phyloP scores from a whole-genome alignment of 1,139 yeast species.

The Petasospora rhodanensis region DNA sequence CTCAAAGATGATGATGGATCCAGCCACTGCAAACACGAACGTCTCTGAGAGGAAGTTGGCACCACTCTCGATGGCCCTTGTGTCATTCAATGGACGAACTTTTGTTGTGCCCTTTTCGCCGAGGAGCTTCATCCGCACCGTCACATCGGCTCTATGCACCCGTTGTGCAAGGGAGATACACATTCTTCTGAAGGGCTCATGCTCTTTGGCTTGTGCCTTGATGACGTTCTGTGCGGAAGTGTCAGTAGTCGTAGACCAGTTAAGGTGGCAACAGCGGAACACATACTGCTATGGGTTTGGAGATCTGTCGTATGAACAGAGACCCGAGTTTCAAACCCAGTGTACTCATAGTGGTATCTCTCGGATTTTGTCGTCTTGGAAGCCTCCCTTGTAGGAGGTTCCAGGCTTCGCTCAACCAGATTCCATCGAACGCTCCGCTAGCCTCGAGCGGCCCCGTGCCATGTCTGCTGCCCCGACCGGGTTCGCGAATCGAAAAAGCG shows the following conservation, averaged over 20 bases:
- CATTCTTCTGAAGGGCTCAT: conserved; percentile 53
- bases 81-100: conserved; percentile 79
- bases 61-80: conserved; percentile 79
- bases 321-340: conserved; percentile 74
- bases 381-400: no score
- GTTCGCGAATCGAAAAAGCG: no score
- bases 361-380: no score
- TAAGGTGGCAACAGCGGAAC: not conserved
- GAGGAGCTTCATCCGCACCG: conserved; percentile 56
- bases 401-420: no score
- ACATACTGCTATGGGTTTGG: conserved; percentile 73
- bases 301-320: conserved; percentile 67
- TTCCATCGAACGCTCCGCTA: no score
- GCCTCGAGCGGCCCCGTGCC: no score
- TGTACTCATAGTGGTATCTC: no score
- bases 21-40: conserved; percentile 82
- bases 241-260: not conserved
- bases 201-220: conserved; percentile 74
- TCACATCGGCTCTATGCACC: conserved; percentile 63
- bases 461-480: no score
- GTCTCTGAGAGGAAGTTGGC: conserved; percentile 76
- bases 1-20: conserved; percentile 72
- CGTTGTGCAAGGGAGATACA: conserved; percentile 75
- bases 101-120: conserved; percentile 46
- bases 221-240: conserved; percentile 28